Evolutionary conservation across 202 grass and related monocot species (phyloP), one percentile per base, ranked within the genome.

Genomic region (Carex arenaria): DNA sequence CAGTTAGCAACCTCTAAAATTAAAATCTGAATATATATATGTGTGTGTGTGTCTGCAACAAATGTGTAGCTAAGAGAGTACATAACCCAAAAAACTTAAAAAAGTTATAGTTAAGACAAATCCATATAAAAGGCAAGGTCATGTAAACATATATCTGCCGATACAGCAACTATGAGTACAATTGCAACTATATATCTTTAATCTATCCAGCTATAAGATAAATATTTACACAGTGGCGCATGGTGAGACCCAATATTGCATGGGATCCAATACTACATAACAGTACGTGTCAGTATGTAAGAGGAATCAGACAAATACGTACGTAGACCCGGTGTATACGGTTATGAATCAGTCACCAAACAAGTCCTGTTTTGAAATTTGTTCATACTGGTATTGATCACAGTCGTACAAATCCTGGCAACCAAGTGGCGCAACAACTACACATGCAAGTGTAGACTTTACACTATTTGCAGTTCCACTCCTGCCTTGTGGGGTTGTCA

Each of bases 381-480:
- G 55, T 38, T 60, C 31, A 31, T 78, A 60, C 31, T 60, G 74
- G 74, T 78, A 78, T 55, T 40, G 54, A 60, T 78, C 53, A 78
- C 53, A 78, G 30, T 78, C 30, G 54, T 78, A 38, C 53, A 78
- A 38, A 78, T 78, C 51, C 30, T 78, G 28, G 74, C 55, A 59
- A 40, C 5, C 74, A 78, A 59, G 54, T 78, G 74, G 53, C 17
- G 31, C 74, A 78, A 60, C 74, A 78, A 78, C 74, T 20, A 60
- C 54, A 78, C 74, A 78, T 78, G 31, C 10, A 60, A 68, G 66
- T 61, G 9, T 61, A 60, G 53, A 78, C 26, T 53, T 60, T 61
- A 1, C 28, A 78, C 74, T 78, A 40, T 78, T 78, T 60, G 74
- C 74, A 38, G 9, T 60, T 78, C 74, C 74, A 57, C 74, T 77